A percentile compares a stretch with the other conserved stretches of the same genome.
These are phyloP conservation scores for Aspergillus flavus DNA, from an alignment of 2,329 filamentous ascomycete genomes.

Conservation along the genomic window DNA sequence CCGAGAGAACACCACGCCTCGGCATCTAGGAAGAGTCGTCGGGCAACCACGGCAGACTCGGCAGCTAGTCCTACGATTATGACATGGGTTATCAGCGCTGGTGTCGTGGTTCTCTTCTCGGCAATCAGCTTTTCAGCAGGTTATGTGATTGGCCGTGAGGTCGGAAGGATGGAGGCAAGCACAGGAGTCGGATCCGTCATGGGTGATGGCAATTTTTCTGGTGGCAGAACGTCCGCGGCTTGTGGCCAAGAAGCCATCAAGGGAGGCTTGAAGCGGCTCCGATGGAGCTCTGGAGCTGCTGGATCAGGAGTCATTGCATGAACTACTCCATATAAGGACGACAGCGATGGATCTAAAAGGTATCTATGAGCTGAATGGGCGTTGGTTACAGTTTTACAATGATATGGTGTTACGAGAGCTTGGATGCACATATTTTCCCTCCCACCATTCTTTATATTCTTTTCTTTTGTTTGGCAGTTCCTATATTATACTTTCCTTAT, in stretches of 20 bases:
- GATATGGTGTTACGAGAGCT: constrained; percentile 1
- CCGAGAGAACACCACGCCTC: constrained; percentile 44
- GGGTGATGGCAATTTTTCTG: constrained; percentile 28
- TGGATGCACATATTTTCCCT: neutral
- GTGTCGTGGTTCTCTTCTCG: constrained; percentile 65
- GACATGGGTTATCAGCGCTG: constrained; percentile 67
- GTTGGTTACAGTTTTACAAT: neutral
- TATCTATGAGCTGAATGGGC: neutral
- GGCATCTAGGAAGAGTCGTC: constrained; percentile 39
- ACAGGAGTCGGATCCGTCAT: constrained; percentile 30
- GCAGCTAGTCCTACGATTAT: constrained; percentile 61
- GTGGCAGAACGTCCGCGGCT: constrained; percentile 36
- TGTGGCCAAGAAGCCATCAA: constrained; percentile 51
- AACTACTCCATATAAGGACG: constrained; percentile 1
- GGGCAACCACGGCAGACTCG: constrained; percentile 32
- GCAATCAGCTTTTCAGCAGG: constrained; percentile 67
- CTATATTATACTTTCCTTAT: neutral
- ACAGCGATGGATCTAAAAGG: neutral
- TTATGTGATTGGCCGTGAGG: constrained; percentile 63
- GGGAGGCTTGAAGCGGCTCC: constrained; percentile 45
- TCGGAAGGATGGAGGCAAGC: constrained; percentile 55
- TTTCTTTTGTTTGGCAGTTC: neutral
- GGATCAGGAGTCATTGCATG: constrained; percentile 42
- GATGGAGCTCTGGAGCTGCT: constrained; percentile 44
- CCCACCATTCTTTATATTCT: neutral